Evolutionary conservation across 2,329 filamentous ascomycete species (phyloP), one percentile per base, ranked within the genome.

Genomic region (Dothiorella sarmentorum): DNA sequence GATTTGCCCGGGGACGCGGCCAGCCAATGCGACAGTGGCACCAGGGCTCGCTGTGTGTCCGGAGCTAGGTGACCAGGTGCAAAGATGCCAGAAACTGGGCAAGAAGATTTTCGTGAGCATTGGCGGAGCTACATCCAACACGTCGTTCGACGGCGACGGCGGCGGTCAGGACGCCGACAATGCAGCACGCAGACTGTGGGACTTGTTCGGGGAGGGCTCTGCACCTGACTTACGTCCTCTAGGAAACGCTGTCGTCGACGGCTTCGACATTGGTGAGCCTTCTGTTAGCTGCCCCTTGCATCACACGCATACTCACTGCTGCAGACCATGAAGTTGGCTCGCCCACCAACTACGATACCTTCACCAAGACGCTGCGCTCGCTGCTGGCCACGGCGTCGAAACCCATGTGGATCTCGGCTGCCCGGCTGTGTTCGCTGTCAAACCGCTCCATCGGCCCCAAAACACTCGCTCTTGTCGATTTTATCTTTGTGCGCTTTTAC

Each of bases 401-500:
- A 13, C 55, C 55, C 43, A 58, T 58, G 55, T 58, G 33, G 20
- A 49, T 58, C 10, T 49, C 55, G 7, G 55, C 55, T 20, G 55
- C 55, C 7, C 55, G 42, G 13, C n/a, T 45, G 15, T 58, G 55
- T 35, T 20, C 29, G 4, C n/a, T 45, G 6, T 47, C 42, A 9
- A 58, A 49, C 22, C 29, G 43, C 17, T 20, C 55, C 10, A 58
- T 58, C 10, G 42, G 18, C 10, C 22, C 17, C 4, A 22, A 35
- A 15, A 45, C 55, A 29, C 55, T 58, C 13, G 43, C 55, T 2
- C 31, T 58, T 20, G 55, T 58, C 13, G 55, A 58, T 31, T 47
- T 58, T n/a, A 47, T 58, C 22, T 47, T 58, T 27, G 43, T 58
- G 40, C 55, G 55, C 55, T 58, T 58, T 29, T 58, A 58, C 55